phyloP scores from a whole-genome alignment of 164 flowering plant species.

The Chloranthus sessilifolius region DNA sequence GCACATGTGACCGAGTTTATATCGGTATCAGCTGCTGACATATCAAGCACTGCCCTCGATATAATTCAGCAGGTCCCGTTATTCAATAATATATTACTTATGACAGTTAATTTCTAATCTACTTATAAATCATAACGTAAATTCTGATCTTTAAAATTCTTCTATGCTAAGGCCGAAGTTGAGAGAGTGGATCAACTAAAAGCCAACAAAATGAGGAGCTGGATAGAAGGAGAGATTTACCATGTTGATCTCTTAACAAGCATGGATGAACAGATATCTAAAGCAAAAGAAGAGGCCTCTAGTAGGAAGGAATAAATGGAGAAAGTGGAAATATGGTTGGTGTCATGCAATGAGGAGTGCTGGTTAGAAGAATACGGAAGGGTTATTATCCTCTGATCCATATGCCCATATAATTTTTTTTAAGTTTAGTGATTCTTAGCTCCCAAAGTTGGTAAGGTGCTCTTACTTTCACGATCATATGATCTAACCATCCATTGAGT shows the following conservation, averaged over 20 bases:
- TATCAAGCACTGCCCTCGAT: slow-evolving; percentile 56
- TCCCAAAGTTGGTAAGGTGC: no score
- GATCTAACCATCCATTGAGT: no score
- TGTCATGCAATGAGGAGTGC: slow-evolving; percentile 74
- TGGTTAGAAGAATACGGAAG: slow-evolving; percentile 92
- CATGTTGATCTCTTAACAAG: slow-evolving; percentile 71
- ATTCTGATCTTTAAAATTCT: slow-evolving; percentile 7
- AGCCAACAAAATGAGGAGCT: slow-evolving; percentile 89
- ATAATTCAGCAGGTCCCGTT: slow-evolving; percentile 77
- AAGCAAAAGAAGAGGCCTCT: slow-evolving; percentile 75
- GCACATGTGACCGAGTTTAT: slow-evolving; percentile 43
- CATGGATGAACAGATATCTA: slow-evolving; percentile 73
- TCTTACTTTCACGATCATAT: no score
- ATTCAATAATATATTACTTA: no score
- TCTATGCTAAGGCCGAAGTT: slow-evolving; percentile 84
- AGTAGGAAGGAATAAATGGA: slow-evolving; percentile 84
- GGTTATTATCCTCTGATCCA: slow-evolving; percentile 38
- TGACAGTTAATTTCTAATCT: no score
- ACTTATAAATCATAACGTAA: no score
- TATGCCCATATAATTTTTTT: no score
- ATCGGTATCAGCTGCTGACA: slow-evolving; percentile 49
- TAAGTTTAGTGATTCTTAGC: no score
- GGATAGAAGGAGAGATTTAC: slow-evolving; percentile 81
- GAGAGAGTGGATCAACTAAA: slow-evolving; percentile 77
- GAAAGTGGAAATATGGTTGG: slow-evolving; percentile 80